Evolutionary conservation across 805 yeast genomes (phyloP), one percentile per base, ranked within the genome.

Genomic region (Cyberlindnera euphorbiiphila): DNA sequence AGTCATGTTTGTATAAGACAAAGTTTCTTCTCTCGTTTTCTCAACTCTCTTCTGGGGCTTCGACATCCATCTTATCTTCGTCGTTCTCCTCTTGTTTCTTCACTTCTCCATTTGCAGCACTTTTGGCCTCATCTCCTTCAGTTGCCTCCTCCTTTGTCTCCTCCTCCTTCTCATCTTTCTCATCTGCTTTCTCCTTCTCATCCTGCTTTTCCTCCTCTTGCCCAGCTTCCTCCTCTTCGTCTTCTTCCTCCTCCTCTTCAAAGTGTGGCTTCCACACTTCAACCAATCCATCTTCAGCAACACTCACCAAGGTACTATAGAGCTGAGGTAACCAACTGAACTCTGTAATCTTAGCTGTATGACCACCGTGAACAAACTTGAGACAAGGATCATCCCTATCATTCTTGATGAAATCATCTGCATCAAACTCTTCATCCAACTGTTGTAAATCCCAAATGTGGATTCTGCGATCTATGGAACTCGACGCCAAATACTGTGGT

Each of bases 311-410:
- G 2, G 84, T 68, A 61, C 79, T 72, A 18, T 69, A 67, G 32
- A 81, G 60, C 9, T 55, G 59, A 2, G 86, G 85, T 51, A 82
- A 81, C 72, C 89, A 75, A 39, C 72, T 78, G 32, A 81, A 64
- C 47, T 81, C 91, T 39, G 78, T 69, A 30, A 87, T 69, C 36
- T 78, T 69, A 32, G 74, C 76, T 3, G 88, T 76, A 61, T 87
- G 96, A 10, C 96, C 96, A 12, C 94, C 95, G 59, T 88, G 95
- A 52, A 85, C 73, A 54, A 85, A 87, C 17, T 64, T 61, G 40
- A 87, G 69, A 56, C 87, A 82, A 6, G 95, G 93, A 46, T 88
- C 94, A 9, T 78, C 76, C 43, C 71, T 71, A 20, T 71, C 69
- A 45, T 74, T 80, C 47, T 72, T 82, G 18, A 67, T 65, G 36